Evolutionary conservation across 2,329 filamentous ascomycete genomes (phyloP).

Genomic region (Xylariaceae sp.): DNA sequence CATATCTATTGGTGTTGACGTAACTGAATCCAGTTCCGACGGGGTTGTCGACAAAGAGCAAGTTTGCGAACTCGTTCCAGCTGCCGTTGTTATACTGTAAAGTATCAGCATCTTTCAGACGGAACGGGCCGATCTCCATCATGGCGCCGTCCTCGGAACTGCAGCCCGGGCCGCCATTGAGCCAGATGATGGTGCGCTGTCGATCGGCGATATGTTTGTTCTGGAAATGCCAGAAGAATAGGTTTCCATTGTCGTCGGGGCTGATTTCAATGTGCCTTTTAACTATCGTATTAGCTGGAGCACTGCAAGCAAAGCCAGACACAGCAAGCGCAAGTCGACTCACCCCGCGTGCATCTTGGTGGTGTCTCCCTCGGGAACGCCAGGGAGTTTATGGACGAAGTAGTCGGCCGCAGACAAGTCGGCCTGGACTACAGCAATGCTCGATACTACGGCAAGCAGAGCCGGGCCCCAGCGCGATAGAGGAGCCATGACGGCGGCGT

Average conservation of each 20-base stretch:
- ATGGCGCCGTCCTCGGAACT: slow-evolving; percentile 94
- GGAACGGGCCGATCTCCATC: slow-evolving; percentile 94
- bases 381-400: slow-evolving; percentile 79
- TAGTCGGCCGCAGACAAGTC: slow-evolving; percentile 71
- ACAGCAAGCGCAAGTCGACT: slow-evolving; percentile 34
- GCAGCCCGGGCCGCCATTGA: slow-evolving; percentile 95
- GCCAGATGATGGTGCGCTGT: slow-evolving; percentile 89
- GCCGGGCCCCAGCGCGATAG: slow-evolving; percentile 28
- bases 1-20: slow-evolving; percentile 80
- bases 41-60: slow-evolving; percentile 95
- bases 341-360: slow-evolving; percentile 99
- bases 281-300: slow-evolving; percentile 10
- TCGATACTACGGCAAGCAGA: slow-evolving; percentile 42
- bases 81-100: slow-evolving; percentile 85
- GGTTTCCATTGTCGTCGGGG: slow-evolving; percentile 77
- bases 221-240: slow-evolving; percentile 98
- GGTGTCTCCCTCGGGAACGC: slow-evolving; percentile 69
- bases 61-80: slow-evolving; percentile 96
- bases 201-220: slow-evolving; percentile 91
- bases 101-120: slow-evolving; percentile 67
- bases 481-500: slow-evolving; percentile 27
- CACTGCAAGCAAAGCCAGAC: neutral
- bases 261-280: slow-evolving; percentile 85
- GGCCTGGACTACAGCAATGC: slow-evolving; percentile 33
- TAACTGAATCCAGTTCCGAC: slow-evolving; percentile 97